These are phyloP conservation scores for Colletotrichum lupini DNA, from an alignment of 2,329 filamentous ascomycete species.

Conservation along the genomic window DNA sequence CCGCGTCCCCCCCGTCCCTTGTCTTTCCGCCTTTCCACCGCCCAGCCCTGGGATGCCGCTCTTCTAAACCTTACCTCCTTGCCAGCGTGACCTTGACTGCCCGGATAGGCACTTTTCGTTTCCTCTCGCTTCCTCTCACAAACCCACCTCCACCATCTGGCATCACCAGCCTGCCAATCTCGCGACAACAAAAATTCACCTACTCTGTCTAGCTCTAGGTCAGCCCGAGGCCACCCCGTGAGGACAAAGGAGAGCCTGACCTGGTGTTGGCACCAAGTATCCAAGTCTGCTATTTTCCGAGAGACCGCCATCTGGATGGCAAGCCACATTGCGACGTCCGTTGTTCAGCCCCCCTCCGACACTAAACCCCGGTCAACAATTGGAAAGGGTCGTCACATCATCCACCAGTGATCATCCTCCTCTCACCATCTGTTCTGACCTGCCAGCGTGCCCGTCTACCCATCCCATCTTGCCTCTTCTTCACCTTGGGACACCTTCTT, in stretches of 20 bases:
- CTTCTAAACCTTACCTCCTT: background rate
- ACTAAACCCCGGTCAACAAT: background rate
- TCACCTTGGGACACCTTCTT: background rate
- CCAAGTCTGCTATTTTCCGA: background rate
- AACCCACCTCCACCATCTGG: background rate
- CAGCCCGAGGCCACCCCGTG: background rate
- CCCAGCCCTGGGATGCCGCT: slow-evolving; percentile 1
- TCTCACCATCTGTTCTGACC: background rate
- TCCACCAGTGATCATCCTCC: background rate
- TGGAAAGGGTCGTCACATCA: slow-evolving; percentile 5
- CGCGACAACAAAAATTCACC: background rate
- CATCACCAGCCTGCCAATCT: background rate
- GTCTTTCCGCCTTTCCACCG: background rate
- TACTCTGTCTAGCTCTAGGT: background rate
- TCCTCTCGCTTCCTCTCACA: background rate
- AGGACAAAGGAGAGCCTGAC: slow-evolving; percentile 14
- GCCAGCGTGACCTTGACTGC: background rate
- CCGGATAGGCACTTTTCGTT: background rate
- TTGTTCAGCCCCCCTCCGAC: slow-evolving; percentile 28
- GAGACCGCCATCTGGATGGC: slow-evolving; percentile 23
- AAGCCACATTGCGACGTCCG: slow-evolving; percentile 30
- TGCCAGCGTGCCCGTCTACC: background rate
- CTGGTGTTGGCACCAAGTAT: slow-evolving; percentile 1
- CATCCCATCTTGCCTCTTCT: slow-evolving; percentile 13
- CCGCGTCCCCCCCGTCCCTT: slow-evolving; percentile 9